Base-by-base conservation (phyloP, 805 yeast species). In the Jamesozyma lodderae region DNA sequence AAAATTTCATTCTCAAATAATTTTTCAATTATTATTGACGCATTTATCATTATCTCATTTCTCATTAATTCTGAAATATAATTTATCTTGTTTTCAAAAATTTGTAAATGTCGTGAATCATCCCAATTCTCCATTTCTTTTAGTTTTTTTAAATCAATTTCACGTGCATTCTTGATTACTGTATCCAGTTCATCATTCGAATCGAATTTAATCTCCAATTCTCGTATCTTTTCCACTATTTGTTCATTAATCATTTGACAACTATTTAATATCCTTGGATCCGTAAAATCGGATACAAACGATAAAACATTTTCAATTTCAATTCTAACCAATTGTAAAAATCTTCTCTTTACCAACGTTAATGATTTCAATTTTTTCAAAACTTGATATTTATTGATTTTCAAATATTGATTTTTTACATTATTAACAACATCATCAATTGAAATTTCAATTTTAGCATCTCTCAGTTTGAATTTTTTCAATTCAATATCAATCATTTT, bases 121-220 rank as follows among this genome's bases (percentile, higher is more conserved):
- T 63, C 47, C 87, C 88, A 81, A 4, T 69, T 62, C 24, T 75
- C 80, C 47, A 70, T 54, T 37, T 78, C 80, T 28, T 62, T 51
- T 15, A 80, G 53, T 38, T 67, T 67, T 24, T 61, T 59, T n/a
- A 73, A 48, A 4, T 73, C 57, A 10, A 46, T 64, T n/a, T 65
- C 68, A 4, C 57, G 58, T 1, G 72, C 62, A 5, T 78, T 67
- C 13, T 68, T 69, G 22, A 60, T 53, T 5, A 63, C 54, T 11
- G 75, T 49, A 4, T 76, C 69, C 26, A 66, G 57, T 45, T 79
- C 84, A 33, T 77, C 81, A 6, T 66, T 63, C 25, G 64, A 51
- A 27, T 64, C 63, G 45, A 73, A 78, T 37, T 70, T 67, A 0
- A 46, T 35, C 47, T 80, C 83, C 37, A 79, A 51, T 17, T 70